Evolutionary conservation across 179 eudicot species (phyloP).

Genomic region (Nepenthes alata): DNA sequence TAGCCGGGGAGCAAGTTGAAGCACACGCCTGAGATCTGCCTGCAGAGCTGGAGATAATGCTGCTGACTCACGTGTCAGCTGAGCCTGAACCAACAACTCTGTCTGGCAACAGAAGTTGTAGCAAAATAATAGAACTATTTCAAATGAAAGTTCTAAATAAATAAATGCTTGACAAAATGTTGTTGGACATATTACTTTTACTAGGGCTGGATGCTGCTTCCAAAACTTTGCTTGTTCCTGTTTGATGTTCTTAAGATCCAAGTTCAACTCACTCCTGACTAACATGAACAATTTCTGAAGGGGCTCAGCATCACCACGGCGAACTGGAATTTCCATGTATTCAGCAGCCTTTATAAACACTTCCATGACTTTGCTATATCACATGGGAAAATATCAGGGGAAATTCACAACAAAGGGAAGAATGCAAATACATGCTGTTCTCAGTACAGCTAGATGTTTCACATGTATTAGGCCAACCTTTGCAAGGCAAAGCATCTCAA

Average conservation of each 20-base stretch:
- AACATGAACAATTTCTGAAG: conserved; percentile 46
- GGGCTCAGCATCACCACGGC: conserved; percentile 54
- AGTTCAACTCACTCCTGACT: conserved; percentile 61
- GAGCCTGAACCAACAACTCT: conserved; percentile 58
- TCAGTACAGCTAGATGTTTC: too few species aligned
- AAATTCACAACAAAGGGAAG: too few species aligned
- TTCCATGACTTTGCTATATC: conserved; percentile 61
- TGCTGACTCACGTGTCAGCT: conserved; percentile 40
- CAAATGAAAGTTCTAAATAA: neutral
- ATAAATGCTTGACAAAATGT: neutral
- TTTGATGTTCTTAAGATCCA: conserved; percentile 56
- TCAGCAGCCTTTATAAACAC: conserved; percentile 60
- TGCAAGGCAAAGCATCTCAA: too few species aligned
- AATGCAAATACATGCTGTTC: too few species aligned
- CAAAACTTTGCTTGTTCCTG: conserved; percentile 75
- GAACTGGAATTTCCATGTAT: conserved; percentile 57
- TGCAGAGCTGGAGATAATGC: conserved; percentile 43
- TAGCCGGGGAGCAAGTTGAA: conserved; percentile 61
- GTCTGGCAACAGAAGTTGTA: conserved; percentile 27
- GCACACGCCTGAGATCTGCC: conserved; percentile 47
- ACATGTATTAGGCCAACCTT: too few species aligned
- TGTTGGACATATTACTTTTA: conserved; percentile 31
- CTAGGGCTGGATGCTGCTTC: conserved; percentile 74
- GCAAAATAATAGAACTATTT: neutral
- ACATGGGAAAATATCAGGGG: neutral